Evolutionary conservation across 345 rosid genomes (phyloP), one percentile per base, ranked within the genome.

Genomic region (Acer yangbiense): DNA sequence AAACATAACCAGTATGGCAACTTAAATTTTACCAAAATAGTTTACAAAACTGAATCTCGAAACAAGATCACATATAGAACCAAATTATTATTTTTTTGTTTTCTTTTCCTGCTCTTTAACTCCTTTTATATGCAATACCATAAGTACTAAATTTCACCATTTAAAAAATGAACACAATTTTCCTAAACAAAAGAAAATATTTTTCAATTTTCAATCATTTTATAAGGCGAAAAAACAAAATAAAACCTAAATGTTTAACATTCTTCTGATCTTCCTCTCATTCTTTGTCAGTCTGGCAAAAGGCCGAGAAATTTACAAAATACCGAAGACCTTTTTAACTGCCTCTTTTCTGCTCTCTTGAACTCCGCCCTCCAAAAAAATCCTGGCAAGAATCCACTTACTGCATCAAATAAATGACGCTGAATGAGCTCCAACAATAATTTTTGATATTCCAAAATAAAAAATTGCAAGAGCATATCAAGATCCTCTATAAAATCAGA

Each of bases 241-340:
- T 18, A 17, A 50, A 64, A 46, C 48, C 71, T 65, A 46, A 18
- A 13, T 9, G 70, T 14, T 65, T 29, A 48, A 1, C n/a, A 58
- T 18, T 18, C 66, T 69, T 46, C 35, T 7, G 48, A 43, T 76
- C 27, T 67, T 35, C 64, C 27, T 52, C 64, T 57, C 62, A 41
- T 77, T 13, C 58, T 72, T 65, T 71, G 54, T 78, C 29, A 44
- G 44, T 6, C 5, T 41, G 73, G 57, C 63, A 68, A 65, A 68
- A 75, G 67, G 44, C 71, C 69, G 50, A 52, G 63, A 81, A 77
- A 81, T 81, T 72, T 72, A 68, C 77, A 73, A n/a, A 65, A 35
- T 23, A 18, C 21, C 25, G 18, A 43, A 1, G 68, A 25, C 79
- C 66, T 69, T 41, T 16, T 41, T 27, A 17, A 21, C 14, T 29